These are phyloP conservation scores for Dichotomocladium elegans DNA, from an alignment of 371 early-diverging fungal species.

Conservation along the genomic window DNA sequence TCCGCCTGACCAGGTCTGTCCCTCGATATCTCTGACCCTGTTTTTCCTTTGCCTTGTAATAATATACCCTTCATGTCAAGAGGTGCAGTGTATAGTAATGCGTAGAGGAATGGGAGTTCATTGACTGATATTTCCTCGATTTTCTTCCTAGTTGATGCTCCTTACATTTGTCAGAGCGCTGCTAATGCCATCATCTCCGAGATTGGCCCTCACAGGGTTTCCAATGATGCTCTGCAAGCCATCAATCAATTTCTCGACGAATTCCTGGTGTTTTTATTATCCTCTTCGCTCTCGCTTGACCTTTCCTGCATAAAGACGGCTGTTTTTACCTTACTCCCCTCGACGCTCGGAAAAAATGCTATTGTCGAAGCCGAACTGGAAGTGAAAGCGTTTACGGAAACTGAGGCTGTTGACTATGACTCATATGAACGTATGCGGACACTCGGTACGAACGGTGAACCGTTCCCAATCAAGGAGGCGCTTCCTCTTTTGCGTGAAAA, in stretches of 20 bases:
- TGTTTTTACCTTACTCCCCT: slow-evolving; percentile 47
- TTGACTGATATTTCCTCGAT: no score
- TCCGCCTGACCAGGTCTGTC: neutral
- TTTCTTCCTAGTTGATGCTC: slow-evolving; percentile 42
- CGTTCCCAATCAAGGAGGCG: slow-evolving; percentile 12
- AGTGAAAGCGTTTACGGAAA: slow-evolving; percentile 59
- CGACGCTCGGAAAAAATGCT: slow-evolving; percentile 59
- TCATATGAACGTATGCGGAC: slow-evolving; percentile 40
- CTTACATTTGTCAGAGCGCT: slow-evolving; percentile 61
- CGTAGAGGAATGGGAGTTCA: no score
- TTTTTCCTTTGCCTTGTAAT: neutral
- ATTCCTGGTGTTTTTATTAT: slow-evolving; percentile 48
- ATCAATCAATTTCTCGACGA: slow-evolving; percentile 63
- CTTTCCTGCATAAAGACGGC: slow-evolving; percentile 51
- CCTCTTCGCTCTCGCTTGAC: slow-evolving; percentile 49
- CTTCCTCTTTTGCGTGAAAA: slow-evolving; percentile 43
- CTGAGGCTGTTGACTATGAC: slow-evolving; percentile 46
- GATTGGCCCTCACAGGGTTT: slow-evolving; percentile 57
- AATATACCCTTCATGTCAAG: neutral
- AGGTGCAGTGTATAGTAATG: no score
- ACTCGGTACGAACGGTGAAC: slow-evolving; percentile 17
- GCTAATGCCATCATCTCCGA: slow-evolving; percentile 67
- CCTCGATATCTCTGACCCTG: neutral
- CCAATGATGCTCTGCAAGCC: slow-evolving; percentile 56
- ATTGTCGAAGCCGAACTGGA: slow-evolving; percentile 65